Conservation (phyloP, 2,329 filamentous ascomycete genomes). For the Zalaria obscura region DNA sequence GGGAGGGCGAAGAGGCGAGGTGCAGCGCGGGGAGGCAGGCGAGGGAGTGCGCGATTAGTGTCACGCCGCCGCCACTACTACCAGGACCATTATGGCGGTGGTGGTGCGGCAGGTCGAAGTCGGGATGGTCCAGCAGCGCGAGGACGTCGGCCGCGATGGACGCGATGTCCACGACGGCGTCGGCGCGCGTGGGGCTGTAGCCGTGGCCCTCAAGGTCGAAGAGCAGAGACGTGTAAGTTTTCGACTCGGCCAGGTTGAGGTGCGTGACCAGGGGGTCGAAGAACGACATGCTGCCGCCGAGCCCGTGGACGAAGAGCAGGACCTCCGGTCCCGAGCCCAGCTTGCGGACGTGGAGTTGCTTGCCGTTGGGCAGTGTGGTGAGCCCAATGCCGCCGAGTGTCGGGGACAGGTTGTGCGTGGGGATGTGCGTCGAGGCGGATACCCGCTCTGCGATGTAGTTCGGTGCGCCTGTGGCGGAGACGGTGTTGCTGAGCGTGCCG, state of each 20-base stretch:
- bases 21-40: slow-evolving; percentile 34
- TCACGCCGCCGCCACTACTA: slow-evolving; percentile 13
- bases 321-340: slow-evolving; percentile 12
- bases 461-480: slow-evolving; percentile 13
- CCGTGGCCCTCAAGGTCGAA: slow-evolving; percentile 45
- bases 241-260: slow-evolving; percentile 8
- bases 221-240: slow-evolving; percentile 13
- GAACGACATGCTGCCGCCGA: slow-evolving; percentile 33
- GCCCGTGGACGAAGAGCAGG: slow-evolving; percentile 41
- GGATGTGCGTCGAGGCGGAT: slow-evolving; percentile 12
- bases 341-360: slow-evolving; percentile 25
- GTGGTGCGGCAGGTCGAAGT: slow-evolving; percentile 4
- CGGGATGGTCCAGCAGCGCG: slow-evolving; percentile 20
- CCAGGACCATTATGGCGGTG: not conserved
- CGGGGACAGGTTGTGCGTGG: slow-evolving; percentile 17
- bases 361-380: slow-evolving; percentile 23
- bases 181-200: slow-evolving; percentile 35
- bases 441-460: slow-evolving; percentile 13
- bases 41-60: slow-evolving; percentile 37
- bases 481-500: slow-evolving; percentile 27
- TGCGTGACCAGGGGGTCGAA: slow-evolving; percentile 31
- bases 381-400: slow-evolving; percentile 18
- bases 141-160: slow-evolving; percentile 30
- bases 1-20: slow-evolving; percentile 26
- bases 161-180: slow-evolving; percentile 26